Conservation (phyloP, 2,329 filamentous ascomycete species). For the Sclerotinia spermophila region DNA sequence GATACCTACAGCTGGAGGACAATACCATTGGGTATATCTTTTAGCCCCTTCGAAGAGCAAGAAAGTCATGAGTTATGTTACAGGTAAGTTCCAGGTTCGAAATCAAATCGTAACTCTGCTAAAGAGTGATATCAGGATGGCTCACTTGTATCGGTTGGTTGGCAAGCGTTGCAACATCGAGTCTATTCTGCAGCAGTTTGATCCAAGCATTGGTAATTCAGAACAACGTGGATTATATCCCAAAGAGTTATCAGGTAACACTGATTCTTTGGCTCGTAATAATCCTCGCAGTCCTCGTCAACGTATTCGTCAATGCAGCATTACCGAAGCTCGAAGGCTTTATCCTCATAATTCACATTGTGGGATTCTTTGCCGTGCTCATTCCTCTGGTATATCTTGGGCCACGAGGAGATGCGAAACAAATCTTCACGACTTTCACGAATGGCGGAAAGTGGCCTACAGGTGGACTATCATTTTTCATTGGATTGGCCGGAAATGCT, state of each 20-base stretch:
- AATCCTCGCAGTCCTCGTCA: conserved; percentile 42
- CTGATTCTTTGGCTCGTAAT: conserved; percentile 43
- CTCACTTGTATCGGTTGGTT: conserved; percentile 48
- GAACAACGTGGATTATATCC: conserved; percentile 39
- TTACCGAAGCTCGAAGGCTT: conserved; percentile 50
- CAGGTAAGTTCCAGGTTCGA: conserved; percentile 35
- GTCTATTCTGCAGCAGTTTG: conserved; percentile 46
- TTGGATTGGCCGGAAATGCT: conserved; percentile 35
- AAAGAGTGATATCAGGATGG: conserved; percentile 36
- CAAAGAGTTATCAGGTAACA: conserved; percentile 42
- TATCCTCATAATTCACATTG: conserved; percentile 47
- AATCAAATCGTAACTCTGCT: neutral
- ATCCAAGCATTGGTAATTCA: conserved; percentile 43
- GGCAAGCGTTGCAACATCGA: conserved; percentile 34
- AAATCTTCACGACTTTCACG: conserved; percentile 44
- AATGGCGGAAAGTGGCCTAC: conserved; percentile 44
- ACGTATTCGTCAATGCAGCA: conserved; percentile 44
- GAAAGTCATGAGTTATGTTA: conserved; percentile 24
- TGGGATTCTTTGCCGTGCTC: conserved; percentile 40
- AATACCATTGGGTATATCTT: conserved; percentile 20
- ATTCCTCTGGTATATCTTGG: conserved; percentile 39
- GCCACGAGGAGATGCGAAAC: conserved; percentile 30
- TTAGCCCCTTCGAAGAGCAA: neutral
- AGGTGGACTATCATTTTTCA: conserved; percentile 45
- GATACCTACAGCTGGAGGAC: conserved; percentile 37